Base-by-base conservation (phyloP, 1,284 basidiomycete species). In the Cutaneotrichosporon daszewskae region DNA sequence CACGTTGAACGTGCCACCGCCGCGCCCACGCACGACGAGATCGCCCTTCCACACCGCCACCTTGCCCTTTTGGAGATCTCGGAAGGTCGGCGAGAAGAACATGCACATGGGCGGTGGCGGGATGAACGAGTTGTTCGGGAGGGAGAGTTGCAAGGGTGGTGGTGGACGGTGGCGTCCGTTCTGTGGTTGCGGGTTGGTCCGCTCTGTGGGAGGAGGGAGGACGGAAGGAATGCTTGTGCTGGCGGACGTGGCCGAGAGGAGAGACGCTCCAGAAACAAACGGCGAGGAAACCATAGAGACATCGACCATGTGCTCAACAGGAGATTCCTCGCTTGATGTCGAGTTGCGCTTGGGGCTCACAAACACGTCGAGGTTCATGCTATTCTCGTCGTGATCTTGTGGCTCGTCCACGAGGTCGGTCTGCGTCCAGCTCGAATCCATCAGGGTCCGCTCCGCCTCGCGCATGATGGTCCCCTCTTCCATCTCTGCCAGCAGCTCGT, bases 51-150 rank as follows among this genome's bases (percentile, higher is more conserved):
- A 69, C 3, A 67, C 56, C 2, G 60, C 66, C 5, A 64, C 57
- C 40, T 69, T 69, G 43, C 60, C 63, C 25, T 60, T 43, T 31
- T 64, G 59, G 32, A 69, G 43, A 51, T 66, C 60, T 16, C 61
- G 52, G 50, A 69, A 69, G 2, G 50, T 39, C 1, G 64, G 58
- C 12, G 57, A 57, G 56, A 69, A 69, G 53, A 67, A 69, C 66
- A 69, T 67, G 51, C 66, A 69, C 66, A 69, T 69, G 2, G 66
- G 66, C 8, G 64, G 64, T 0, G 66, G 66, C 1, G 66, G 64
- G 4, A 66, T 57, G 47, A 67, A 69, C 1, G 59, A 50, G 8
- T 49, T 57, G 0, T 52, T 50, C 9, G 62, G 63, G 45, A 68
- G 53, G 10, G 52, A 32, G 8, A 64, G 25, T 28, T 57, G 51